Conservation (phyloP, 371 early-diverging fungal genomes). For the Circinella umbellata region DNA sequence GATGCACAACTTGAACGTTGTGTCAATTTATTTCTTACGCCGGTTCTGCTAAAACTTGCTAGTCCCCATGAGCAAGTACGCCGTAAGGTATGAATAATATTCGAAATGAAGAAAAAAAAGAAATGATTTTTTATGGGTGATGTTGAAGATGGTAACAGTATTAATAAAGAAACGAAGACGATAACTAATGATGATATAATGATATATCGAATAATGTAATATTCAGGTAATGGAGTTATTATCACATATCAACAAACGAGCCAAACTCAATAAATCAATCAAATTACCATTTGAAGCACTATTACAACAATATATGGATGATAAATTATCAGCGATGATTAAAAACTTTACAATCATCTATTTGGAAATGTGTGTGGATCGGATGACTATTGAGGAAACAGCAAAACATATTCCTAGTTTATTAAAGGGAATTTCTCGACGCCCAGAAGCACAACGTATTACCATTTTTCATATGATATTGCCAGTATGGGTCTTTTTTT, state of each 20-base stretch:
- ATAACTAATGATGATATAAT: neutral
- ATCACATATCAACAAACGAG: constrained; percentile 82
- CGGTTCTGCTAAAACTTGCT: constrained; percentile 77
- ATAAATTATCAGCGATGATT: constrained; percentile 52
- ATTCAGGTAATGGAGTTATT: constrained; percentile 75
- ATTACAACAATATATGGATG: constrained; percentile 51
- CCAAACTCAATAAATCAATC: constrained; percentile 64
- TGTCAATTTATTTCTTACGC: constrained; percentile 71
- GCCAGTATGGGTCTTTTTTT: constrained; percentile 45
- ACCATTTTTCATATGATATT: constrained; percentile 68
- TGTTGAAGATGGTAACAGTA: no score
- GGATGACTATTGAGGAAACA: constrained; percentile 47
- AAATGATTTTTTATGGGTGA: no score
- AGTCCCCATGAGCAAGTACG: constrained; percentile 59
- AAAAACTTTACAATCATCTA: constrained; percentile 78
- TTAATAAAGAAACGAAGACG: neutral
- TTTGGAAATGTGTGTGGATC: constrained; percentile 71
- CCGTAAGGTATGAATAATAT: constrained; percentile 42
- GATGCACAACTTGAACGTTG: constrained; percentile 77
- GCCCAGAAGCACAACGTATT: constrained; percentile 62
- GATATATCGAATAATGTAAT: neutral
- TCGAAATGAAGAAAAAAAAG: no score
- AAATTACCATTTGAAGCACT: constrained; percentile 68
- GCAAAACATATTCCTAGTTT: constrained; percentile 59
- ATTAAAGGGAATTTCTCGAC: constrained; percentile 57